A percentile compares a stretch with the other conserved stretches of the same genome.
Evolutionary conservation across 2,329 filamentous ascomycete species (phyloP).

Genomic region (Monosporascus sp.): DNA sequence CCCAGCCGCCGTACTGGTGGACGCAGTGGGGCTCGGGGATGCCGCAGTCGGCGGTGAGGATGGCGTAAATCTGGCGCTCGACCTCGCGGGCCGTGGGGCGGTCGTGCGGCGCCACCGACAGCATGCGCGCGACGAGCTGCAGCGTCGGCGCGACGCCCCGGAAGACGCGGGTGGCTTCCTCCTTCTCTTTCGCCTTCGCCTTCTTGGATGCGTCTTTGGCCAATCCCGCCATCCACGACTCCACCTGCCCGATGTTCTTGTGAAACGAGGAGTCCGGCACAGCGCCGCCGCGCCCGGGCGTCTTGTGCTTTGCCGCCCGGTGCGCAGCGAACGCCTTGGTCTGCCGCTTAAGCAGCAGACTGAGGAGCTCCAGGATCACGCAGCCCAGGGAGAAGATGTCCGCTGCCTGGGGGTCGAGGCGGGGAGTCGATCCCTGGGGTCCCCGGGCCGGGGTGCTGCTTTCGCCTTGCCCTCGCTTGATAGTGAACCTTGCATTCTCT

Average conservation of each 20-base stretch:
- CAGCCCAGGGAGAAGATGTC: constrained; percentile 72
- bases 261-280: constrained; percentile 68
- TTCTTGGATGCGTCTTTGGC: constrained; percentile 53
- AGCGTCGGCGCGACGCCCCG: constrained; percentile 47
- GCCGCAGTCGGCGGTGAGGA: constrained; percentile 42
- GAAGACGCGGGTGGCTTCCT: constrained; percentile 38
- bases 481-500: constrained; percentile 32
- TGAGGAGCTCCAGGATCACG: constrained; percentile 66
- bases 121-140: constrained; percentile 48
- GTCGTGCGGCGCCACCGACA: constrained; percentile 44
- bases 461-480: constrained; percentile 28
- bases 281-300: constrained; percentile 50
- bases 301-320: constrained; percentile 60
- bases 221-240: constrained; percentile 60
- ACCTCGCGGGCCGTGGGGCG: constrained; percentile 49
- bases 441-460: constrained; percentile 26
- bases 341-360: constrained; percentile 63
- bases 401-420: constrained; percentile 50
- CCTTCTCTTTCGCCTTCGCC: neutral
- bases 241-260: constrained; percentile 61
- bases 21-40: constrained; percentile 49
- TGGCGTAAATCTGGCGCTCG: constrained; percentile 45
- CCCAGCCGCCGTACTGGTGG: constrained; percentile 37
- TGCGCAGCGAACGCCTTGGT: constrained; percentile 60
- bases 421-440: constrained; percentile 34